These are phyloP conservation scores for Aquilaria yunnanensis DNA, from an alignment of 345 rosid genomes.

Conservation along the genomic window DNA sequence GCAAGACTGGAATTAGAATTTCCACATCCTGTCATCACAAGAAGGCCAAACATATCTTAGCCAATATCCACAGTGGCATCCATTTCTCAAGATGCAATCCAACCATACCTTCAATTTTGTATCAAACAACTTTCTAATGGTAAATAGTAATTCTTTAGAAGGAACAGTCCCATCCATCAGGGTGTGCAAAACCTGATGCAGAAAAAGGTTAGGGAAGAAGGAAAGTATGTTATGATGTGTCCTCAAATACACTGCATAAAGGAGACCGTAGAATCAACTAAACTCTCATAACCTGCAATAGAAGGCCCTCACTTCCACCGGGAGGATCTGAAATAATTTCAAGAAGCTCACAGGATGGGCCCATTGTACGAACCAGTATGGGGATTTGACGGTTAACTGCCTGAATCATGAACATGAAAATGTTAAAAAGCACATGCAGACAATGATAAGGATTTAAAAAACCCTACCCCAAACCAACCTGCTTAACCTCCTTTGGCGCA, in stretches of 20 bases:
- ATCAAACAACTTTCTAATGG: constrained; percentile 79
- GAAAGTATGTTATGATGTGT: not conserved
- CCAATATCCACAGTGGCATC: constrained; percentile 12
- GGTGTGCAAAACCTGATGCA: constrained; percentile 79
- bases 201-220: constrained; percentile 8
- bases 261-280: constrained; percentile 10
- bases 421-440: constrained; percentile 10
- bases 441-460: constrained; percentile 7
- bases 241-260: not conserved
- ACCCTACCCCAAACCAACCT: constrained; percentile 41
- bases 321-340: constrained; percentile 92
- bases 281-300: constrained; percentile 57
- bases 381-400: constrained; percentile 90
- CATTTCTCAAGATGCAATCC: constrained; percentile 7
- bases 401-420: constrained; percentile 39
- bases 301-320: constrained; percentile 77
- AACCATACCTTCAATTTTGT: constrained; percentile 72
- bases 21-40: constrained; percentile 71
- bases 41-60: constrained; percentile 25
- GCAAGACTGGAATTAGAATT: constrained; percentile 77
- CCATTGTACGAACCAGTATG: constrained; percentile 92
- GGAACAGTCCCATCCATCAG: constrained; percentile 75
- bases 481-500: constrained; percentile 63
- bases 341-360: constrained; percentile 87
- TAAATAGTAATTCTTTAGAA: constrained; percentile 65